phyloP scores from a whole-genome alignment of 192 early-diverging fungal species.

The Coemansia sp. region DNA sequence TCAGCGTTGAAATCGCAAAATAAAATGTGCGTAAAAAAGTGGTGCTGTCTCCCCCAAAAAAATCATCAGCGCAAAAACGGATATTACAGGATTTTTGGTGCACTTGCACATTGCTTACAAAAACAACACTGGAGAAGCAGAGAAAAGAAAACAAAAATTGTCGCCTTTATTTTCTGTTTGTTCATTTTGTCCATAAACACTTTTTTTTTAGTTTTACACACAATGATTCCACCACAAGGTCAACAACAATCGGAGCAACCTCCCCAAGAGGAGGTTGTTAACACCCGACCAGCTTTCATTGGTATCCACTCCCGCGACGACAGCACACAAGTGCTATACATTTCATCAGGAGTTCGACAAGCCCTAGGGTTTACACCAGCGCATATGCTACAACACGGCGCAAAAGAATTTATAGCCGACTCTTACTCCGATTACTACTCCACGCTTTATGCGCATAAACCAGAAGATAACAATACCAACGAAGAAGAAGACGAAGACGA shows the following conservation, averaged over 20 bases:
- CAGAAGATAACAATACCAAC: neutral
- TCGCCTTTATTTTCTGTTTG: neutral
- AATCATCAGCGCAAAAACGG: no score
- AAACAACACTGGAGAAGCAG: no score
- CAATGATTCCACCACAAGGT: neutral
- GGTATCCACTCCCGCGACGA: conserved; percentile 43
- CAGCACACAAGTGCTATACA: conserved; percentile 40
- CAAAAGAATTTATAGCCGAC: conserved; percentile 41
- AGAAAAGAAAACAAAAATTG: neutral
- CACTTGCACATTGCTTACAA: no score
- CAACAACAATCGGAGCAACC: conserved; percentile 3
- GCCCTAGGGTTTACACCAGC: conserved; percentile 38
- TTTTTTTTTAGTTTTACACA: neutral
- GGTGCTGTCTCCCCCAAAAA: no score
- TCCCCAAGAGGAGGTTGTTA: neutral
- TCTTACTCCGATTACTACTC: conserved; percentile 29
- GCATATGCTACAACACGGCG: conserved; percentile 19
- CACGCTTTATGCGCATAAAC: conserved; percentile 29
- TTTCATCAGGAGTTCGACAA: conserved; percentile 44
- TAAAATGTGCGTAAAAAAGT: no score
- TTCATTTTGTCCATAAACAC: neutral
- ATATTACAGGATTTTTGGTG: no score
- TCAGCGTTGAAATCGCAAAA: no score
- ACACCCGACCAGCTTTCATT: conserved; percentile 28
- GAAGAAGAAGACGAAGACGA: conserved; percentile 39